Evolutionary conservation across 148 eudicot genomes (phyloP).

Genomic region (Persicaria tinctoria): DNA sequence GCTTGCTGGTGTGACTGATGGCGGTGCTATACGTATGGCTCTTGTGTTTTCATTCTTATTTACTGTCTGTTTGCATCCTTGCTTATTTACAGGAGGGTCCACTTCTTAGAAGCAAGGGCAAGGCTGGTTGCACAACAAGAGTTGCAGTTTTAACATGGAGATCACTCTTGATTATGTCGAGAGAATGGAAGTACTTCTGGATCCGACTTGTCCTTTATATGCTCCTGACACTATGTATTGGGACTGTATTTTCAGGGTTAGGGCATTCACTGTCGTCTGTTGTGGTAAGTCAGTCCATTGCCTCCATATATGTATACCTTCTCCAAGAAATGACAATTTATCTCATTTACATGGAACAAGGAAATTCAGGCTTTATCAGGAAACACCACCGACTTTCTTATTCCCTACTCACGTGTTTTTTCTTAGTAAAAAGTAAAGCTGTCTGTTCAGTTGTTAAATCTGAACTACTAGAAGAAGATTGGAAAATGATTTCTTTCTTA

Average conservation of each 20-base stretch:
- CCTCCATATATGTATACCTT: not conserved
- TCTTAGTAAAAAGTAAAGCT: not conserved
- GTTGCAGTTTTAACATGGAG: constrained; percentile 92
- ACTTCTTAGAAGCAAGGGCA: constrained; percentile 81
- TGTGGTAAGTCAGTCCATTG: constrained; percentile 43
- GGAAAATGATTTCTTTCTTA: not conserved
- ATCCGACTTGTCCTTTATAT: constrained; percentile 78
- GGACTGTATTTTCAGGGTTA: constrained; percentile 80
- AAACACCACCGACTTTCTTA: not conserved
- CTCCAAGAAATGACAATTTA: not conserved
- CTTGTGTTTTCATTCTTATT: not conserved
- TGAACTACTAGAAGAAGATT: not conserved
- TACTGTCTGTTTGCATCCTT: not conserved
- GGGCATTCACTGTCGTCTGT: constrained; percentile 98
- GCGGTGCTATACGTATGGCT: not conserved
- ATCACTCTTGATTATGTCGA: constrained; percentile 84
- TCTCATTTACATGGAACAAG: not conserved
- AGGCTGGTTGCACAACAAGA: constrained; percentile 60
- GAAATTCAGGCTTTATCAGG: not conserved
- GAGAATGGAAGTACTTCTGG: constrained; percentile 99
- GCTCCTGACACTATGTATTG: constrained; percentile 77
- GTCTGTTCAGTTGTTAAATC: not conserved
- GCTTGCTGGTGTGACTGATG: not conserved
- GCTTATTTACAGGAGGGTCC: constrained; percentile 69
- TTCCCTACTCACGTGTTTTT: not conserved